A percentile compares a stretch with the other conserved stretches of the same genome.
phyloP scores from a whole-genome alignment of 2,329 filamentous ascomycete species.

The Elsinoe fawcettii region DNA sequence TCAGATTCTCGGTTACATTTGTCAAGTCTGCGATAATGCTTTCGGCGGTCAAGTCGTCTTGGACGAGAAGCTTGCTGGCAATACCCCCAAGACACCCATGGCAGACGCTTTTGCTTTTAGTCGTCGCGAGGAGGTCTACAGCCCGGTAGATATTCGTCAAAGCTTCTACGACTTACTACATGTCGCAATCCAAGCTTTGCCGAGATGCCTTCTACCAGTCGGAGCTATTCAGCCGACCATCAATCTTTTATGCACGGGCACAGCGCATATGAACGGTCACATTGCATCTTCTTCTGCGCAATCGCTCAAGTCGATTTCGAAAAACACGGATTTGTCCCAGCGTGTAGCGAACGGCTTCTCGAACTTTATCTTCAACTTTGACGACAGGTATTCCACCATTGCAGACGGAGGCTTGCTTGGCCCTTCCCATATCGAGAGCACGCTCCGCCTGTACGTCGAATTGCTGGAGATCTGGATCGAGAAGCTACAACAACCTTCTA shows the following conservation, averaged over 20 bases:
- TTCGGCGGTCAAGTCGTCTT: conserved; percentile 93
- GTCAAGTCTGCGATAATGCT: conserved; percentile 89
- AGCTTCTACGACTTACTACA: conserved; percentile 93
- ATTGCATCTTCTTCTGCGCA: conserved; percentile 89
- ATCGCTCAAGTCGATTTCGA: conserved; percentile 89
- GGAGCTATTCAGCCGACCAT: conserved; percentile 91
- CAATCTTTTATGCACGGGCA: conserved; percentile 91
- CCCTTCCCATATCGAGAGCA: conserved; percentile 88
- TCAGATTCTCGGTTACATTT: conserved; percentile 91
- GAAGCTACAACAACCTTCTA: conserved; percentile 60
- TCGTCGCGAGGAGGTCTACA: conserved; percentile 69
- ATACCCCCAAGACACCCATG: conserved; percentile 88
- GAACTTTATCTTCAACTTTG: conserved; percentile 96
- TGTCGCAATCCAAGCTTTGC: conserved; percentile 89
- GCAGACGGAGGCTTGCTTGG: conserved; percentile 96
- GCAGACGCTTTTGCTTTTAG: conserved; percentile 88
- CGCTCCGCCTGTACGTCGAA: conserved; percentile 85
- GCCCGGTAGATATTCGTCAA: conserved; percentile 73
- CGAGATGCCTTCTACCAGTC: conserved; percentile 82
- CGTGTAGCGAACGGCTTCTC: conserved; percentile 96
- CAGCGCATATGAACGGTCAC: conserved; percentile 85
- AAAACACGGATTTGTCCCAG: conserved; percentile 76
- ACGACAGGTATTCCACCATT: conserved; percentile 95
- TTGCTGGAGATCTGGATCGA: conserved; percentile 95
- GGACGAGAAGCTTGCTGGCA: conserved; percentile 87